Evolutionary conservation across 2,329 filamentous ascomycete species (phyloP), one percentile per base, ranked within the genome.

Genomic region (Blastomyces emzantsi): DNA sequence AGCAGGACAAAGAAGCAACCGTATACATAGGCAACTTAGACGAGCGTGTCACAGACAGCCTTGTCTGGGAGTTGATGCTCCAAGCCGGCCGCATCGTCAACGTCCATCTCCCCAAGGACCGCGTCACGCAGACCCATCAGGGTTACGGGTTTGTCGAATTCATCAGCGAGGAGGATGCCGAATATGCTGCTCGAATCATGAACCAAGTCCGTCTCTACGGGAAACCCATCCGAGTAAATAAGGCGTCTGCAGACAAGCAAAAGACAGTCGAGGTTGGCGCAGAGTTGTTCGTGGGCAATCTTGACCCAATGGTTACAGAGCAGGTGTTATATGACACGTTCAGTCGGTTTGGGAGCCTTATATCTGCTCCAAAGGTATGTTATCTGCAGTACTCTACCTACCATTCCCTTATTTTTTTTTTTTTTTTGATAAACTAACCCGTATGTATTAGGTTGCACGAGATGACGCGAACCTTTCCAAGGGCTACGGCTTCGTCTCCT

Each of bases 71-170:
- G 81, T 84, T 99, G 72, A 97, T 97, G 92, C 87, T 97, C 63
- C 94, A 99, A 80, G 92, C 92, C 75, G 94, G 94, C 63, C 92
- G 93, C 70, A 95, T 99, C 71, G 90, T 96, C 74, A 97, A 97
- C 78, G 93, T 99, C 67, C 94, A 99, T 79, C 87, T 99, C 74
- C 94, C 94, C 63, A 96, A 97, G 82, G 94, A 99, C 77, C 90
- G 94, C 76, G 94, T 99, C 70, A 97, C 94, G 57, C 92, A 97
- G 74, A 89, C 88, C 64, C 94, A 99, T 77, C 94, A 97, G 78
- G 94, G 94, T 70, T 99, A 97, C 81, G 94, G 94, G 71, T 99
- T 99, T 78, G 94, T 99, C 77, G 94, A 99, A 78, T 99, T 97
- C 77, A 93, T 92, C 73, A 92, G 89, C 69, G 92, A 96, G 74